Evolutionary conservation across 2,329 filamentous ascomycete genomes (phyloP).

Genomic region (Aspergillus sp.): DNA sequence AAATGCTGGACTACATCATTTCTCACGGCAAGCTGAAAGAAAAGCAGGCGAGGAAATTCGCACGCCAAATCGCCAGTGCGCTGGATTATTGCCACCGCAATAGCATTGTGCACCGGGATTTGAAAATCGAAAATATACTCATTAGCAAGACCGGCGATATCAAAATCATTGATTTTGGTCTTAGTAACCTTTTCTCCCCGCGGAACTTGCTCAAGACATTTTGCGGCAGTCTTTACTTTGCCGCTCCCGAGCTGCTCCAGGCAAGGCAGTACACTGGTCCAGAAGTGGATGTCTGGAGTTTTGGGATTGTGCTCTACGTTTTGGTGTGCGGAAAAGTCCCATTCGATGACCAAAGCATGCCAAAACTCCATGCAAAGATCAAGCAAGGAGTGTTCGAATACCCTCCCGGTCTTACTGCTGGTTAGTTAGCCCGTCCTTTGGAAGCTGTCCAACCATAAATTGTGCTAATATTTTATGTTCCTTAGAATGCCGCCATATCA

Average conservation of each 20-base stretch:
- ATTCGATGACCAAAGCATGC: conserved; percentile 99
- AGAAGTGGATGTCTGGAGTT: conserved; percentile 98
- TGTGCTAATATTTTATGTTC: conserved; percentile 35
- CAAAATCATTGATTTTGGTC: conserved; percentile 97
- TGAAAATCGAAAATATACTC: conserved; percentile 99
- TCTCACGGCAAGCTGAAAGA: conserved; percentile 96
- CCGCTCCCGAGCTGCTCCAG: conserved; percentile 89
- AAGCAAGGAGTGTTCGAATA: conserved; percentile 97
- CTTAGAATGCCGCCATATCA: conserved; percentile 86
- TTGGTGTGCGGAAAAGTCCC: conserved; percentile 96
- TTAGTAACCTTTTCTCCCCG: conserved; percentile 94
- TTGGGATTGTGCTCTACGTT: conserved; percentile 96
- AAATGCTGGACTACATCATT: conserved; percentile 99
- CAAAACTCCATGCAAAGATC: conserved; percentile 95
- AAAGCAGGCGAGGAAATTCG: conserved; percentile 97
- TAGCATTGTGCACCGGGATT: conserved; percentile 93
- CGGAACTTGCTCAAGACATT: conserved; percentile 88
- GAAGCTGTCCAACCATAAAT: conserved; percentile 11
- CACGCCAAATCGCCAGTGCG: conserved; percentile 92
- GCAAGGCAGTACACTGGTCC: conserved; percentile 93
- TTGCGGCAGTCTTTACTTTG: conserved; percentile 96
- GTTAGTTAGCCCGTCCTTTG: conserved; percentile 53
- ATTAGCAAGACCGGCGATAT: conserved; percentile 99
- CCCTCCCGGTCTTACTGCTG: conserved; percentile 84
- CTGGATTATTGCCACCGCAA: conserved; percentile 97